phyloP scores from a whole-genome alignment of 208 protist species.

The Crithidia bombi region DNA sequence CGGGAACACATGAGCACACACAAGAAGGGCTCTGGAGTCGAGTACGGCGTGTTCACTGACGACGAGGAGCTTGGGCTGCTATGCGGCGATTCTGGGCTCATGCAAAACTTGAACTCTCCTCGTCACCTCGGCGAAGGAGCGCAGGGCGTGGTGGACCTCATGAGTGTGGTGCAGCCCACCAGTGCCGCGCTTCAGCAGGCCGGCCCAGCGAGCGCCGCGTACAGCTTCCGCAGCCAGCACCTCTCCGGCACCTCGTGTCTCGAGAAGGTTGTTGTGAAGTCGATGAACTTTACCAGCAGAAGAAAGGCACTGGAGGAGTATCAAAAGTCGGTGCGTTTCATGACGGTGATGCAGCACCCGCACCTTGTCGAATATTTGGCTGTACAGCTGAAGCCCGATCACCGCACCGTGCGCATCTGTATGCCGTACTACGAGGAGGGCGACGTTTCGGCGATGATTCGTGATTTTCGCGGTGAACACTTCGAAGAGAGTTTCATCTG shows the following conservation, averaged over 20 bases:
- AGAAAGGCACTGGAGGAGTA: constrained; percentile 48
- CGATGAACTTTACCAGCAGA: constrained; percentile 42
- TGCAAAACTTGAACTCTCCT: constrained; percentile 43
- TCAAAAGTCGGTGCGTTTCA: constrained; percentile 74
- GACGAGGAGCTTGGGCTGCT: constrained; percentile 52
- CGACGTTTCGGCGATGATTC: constrained; percentile 57
- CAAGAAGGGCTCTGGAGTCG: constrained; percentile 50
- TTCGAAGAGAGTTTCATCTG: constrained; percentile 63
- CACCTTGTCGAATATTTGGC: constrained; percentile 81
- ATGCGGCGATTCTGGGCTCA: constrained; percentile 73
- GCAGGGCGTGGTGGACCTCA: constrained; percentile 67
- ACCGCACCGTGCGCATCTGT: constrained; percentile 52
- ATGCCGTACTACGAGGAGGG: constrained; percentile 84
- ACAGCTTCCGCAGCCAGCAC: constrained; percentile 38
- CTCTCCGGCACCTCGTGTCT: constrained; percentile 26
- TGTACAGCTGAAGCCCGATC: constrained; percentile 61
- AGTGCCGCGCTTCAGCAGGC: constrained; percentile 33
- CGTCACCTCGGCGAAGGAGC: constrained; percentile 61
- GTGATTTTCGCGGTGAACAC: constrained; percentile 40
- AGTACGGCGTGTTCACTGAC: constrained; percentile 56
- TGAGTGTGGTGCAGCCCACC: constrained; percentile 39
- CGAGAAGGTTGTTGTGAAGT: constrained; percentile 63
- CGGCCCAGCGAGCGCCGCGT: constrained; percentile 29
- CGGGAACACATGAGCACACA: constrained; percentile 67
- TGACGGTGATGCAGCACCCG: constrained; percentile 62